Base-by-base conservation (phyloP, 148 eudicot species). In the Agrostemma githago region DNA sequence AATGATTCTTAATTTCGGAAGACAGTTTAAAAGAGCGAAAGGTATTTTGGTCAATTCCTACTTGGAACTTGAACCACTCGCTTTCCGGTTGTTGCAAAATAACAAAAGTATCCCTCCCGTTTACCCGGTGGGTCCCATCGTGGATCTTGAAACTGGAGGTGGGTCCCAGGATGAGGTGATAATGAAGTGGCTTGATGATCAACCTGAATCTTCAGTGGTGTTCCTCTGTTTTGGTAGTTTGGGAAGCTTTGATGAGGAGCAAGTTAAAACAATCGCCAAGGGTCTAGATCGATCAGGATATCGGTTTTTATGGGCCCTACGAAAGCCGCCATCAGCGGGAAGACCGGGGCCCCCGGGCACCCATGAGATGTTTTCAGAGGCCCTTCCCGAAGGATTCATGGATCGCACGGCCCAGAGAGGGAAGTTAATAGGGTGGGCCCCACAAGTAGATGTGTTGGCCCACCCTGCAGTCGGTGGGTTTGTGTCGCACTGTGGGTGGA, bases 181-280 rank as follows among this genome's bases (percentile, higher is more conserved):
- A 6, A 75, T 78, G 7, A 5, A 41, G 20, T 90, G 95, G 95
- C 83, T 90, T 4, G 87, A 90, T 26, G 16, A 39, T 5, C 91
- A 88, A 20, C 89, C 86, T 0, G 34, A 69, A 6, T 78, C 77
- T 0, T 84, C 91, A 0, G 89, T 89, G 0, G 87, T 84, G 39
- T 90, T 82, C 65, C 63, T 90, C 3, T 90, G 91, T 42, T 90
- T 90, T 5, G 91, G 95, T 2, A 90, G 89, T 72, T 77, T 75
- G 77, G 95, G 95, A 12, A 70, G 70, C 10, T 83, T 90, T 4
- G 65, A 64, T 5, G 76, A 3, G 51, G 77, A 53, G 3, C 91
- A 88, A 38, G 83, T 88, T 58, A 78, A 42, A 4, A 87, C 88
- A 48, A 86, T 90, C 11, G 95, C 95, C 3, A 8, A 12, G 14